Percentiles rank a stretch among this genome's conserved stretches.
Conservation (phyloP, 768 basidiomycete genomes). For the Agrocybe chaxingu region DNA sequence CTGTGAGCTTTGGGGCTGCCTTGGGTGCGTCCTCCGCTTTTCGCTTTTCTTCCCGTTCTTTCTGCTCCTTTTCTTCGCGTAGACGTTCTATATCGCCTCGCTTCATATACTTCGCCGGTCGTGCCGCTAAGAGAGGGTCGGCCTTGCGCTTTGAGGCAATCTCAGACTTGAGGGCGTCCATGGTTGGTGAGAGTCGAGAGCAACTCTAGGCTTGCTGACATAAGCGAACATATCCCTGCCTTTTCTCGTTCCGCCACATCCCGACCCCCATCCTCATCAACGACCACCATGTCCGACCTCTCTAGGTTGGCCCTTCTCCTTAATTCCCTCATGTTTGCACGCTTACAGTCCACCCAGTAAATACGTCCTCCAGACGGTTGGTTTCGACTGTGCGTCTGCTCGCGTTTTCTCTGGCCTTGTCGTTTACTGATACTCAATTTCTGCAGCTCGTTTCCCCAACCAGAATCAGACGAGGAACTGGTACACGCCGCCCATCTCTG, state of each 20-base stretch:
- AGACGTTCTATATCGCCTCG: conserved; percentile 85
- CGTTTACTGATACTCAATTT: conserved; percentile 3
- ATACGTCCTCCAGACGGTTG: conserved; percentile 90
- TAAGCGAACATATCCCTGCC: conserved; percentile 26
- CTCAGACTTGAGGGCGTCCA: conserved; percentile 92
- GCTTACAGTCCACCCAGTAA: conserved; percentile 45
- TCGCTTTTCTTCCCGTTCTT: conserved; percentile 31
- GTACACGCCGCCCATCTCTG: conserved; percentile 38
- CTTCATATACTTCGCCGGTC: conserved; percentile 85
- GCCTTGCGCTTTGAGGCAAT: conserved; percentile 86
- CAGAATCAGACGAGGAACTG: conserved; percentile 97
- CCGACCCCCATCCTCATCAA: conserved; percentile 28
- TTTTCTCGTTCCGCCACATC: conserved; percentile 35
- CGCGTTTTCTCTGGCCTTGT: neutral
- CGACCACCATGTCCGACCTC: conserved; percentile 57
- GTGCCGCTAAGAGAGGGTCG: conserved; percentile 31
- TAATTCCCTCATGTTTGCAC: neutral
- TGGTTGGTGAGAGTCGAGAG: conserved; percentile 27
- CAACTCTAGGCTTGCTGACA: conserved; percentile 27
- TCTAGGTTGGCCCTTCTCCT: conserved; percentile 41
- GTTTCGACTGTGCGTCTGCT: conserved; percentile 74
- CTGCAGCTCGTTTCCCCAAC: conserved; percentile 82
- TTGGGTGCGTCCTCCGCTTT: conserved; percentile 30
- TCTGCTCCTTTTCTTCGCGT: conserved; percentile 45
- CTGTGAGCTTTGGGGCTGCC: conserved; percentile 16